Conservation (phyloP, 1,139 yeast species). For the Yamadazyma pseudoaaseri region DNA sequence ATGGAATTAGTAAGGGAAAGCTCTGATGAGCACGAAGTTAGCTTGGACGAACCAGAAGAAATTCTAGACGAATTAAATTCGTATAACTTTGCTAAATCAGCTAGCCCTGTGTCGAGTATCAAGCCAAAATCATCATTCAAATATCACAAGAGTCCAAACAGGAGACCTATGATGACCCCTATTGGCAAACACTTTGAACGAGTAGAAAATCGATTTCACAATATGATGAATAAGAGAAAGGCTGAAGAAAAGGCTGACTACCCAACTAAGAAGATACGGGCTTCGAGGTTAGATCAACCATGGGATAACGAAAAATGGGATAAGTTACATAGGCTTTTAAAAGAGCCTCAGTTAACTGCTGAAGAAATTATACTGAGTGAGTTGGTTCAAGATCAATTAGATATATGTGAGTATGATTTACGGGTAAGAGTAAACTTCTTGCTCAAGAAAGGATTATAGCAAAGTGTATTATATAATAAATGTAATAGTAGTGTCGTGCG, state of each 20-base stretch:
- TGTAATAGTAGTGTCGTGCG: too few relatives aligned
- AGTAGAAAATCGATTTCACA: conserved; percentile 18
- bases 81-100: conserved; percentile 10
- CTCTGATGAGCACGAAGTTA: conserved; percentile 14
- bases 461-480: background rate
- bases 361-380: conserved; percentile 25
- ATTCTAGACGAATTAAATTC: conserved; percentile 24
- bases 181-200: conserved; percentile 16
- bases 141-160: background rate
- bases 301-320: conserved; percentile 28
- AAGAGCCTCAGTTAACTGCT: conserved; percentile 16
- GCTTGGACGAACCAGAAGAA: conserved; percentile 16
- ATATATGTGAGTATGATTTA: conserved; percentile 19
- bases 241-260: conserved; percentile 6
- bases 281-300: conserved; percentile 7
- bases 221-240: conserved; percentile 12
- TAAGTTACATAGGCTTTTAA: conserved; percentile 21
- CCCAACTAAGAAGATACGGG: conserved; percentile 5
- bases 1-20: conserved; percentile 15
- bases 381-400: conserved; percentile 19
- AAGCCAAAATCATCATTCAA: background rate
- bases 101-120: background rate
- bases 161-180: conserved; percentile 12
- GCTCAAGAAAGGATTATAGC: conserved; percentile 7
- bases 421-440: conserved; percentile 24